Evolutionary conservation across 2,329 filamentous ascomycete species (phyloP).

Genomic region (Penicillium italicum): DNA sequence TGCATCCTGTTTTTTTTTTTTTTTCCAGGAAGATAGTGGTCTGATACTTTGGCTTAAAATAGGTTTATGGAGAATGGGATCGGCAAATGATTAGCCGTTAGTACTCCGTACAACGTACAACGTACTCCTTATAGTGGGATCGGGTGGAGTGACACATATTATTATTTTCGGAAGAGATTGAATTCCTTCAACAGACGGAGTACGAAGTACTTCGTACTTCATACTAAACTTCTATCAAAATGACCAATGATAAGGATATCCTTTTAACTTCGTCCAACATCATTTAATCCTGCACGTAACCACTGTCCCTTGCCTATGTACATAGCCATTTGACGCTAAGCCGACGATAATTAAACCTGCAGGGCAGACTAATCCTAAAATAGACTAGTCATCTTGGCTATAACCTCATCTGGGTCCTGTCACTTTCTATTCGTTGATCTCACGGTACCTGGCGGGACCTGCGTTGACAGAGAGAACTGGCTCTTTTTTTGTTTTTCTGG

Average conservation of each 20-base stretch:
- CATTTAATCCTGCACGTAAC: not conserved
- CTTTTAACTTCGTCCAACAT: not conserved
- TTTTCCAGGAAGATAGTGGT: not conserved
- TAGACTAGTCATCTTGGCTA: slow-evolving; percentile 12
- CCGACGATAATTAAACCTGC: slow-evolving; percentile 22
- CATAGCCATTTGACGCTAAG: not conserved
- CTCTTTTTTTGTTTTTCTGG: not conserved
- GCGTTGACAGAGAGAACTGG: not conserved
- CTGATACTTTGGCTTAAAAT: slow-evolving; percentile 5
- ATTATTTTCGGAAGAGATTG: not conserved
- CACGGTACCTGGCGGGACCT: slow-evolving; percentile 17
- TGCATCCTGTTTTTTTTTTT: not conserved
- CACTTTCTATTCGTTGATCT: slow-evolving; percentile 10
- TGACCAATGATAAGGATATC: no score
- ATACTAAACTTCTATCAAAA: no score
- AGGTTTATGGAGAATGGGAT: slow-evolving; percentile 3
- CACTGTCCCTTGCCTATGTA: not conserved
- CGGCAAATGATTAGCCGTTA: slow-evolving; percentile 4
- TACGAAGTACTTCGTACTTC: no score
- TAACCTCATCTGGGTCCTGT: slow-evolving; percentile 12
- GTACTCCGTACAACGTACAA: no score
- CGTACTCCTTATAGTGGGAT: not conserved
- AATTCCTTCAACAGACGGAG: no score
- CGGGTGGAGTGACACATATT: not conserved
- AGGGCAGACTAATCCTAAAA: slow-evolving; percentile 8